A percentile compares a stretch with the other conserved stretches of the same genome.
Evolutionary conservation across 257 asterid species (phyloP).

Genomic region (Nicotiana obtusifolia): DNA sequence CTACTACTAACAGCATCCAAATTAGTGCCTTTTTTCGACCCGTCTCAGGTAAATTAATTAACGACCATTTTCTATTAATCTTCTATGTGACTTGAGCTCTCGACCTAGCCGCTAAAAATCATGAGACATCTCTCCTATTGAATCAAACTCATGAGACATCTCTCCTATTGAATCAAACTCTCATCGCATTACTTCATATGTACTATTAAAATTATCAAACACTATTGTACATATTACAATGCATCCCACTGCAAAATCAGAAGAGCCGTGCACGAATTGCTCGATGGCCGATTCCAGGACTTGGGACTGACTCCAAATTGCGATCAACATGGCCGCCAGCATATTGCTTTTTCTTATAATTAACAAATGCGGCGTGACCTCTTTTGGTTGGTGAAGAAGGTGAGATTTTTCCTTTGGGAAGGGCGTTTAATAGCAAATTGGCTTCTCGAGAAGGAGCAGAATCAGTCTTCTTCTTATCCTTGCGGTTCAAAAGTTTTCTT

Average conservation of each 20-base stretch:
- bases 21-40: too few relatives aligned
- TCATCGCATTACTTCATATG: too few relatives aligned
- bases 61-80: too few relatives aligned
- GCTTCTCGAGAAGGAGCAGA: background rate
- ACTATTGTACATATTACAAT: background rate
- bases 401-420: background rate
- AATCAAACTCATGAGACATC: too few relatives aligned
- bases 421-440: background rate
- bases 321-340: background rate
- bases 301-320: background rate
- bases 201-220: background rate
- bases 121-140: too few relatives aligned
- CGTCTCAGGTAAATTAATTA: too few relatives aligned
- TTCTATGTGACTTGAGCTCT: too few relatives aligned
- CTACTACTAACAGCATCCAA: too few relatives aligned
- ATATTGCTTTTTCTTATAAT: background rate
- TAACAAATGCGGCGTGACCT: background rate
- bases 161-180: too few relatives aligned
- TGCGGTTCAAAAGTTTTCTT: background rate
- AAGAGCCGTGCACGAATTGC: background rate
- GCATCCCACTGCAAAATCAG: background rate
- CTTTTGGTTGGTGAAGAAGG: constrained; percentile 13
- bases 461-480: background rate
- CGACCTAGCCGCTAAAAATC: too few relatives aligned
- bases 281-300: background rate